These are phyloP conservation scores for Talaromyces thailandensis DNA, from an alignment of 495 filamentous ascomycete species.

Conservation along the genomic window DNA sequence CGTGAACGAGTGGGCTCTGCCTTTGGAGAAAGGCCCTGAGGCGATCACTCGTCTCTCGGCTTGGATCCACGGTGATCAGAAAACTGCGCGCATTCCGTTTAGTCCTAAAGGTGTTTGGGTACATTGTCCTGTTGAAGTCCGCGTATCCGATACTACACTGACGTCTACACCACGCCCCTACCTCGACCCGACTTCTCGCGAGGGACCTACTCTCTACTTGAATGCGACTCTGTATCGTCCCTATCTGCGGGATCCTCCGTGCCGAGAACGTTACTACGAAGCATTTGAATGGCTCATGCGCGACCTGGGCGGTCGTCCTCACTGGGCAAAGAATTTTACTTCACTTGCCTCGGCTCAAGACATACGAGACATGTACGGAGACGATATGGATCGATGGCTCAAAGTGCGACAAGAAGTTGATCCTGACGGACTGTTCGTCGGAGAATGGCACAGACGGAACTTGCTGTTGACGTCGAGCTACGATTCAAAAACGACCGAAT, in stretches of 20 bases:
- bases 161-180: slow-evolving; percentile 52
- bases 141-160: slow-evolving; percentile 67
- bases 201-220: slow-evolving; percentile 80
- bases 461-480: slow-evolving; percentile 38
- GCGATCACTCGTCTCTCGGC: slow-evolving; percentile 72
- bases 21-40: slow-evolving; percentile 80
- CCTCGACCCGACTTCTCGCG: slow-evolving; percentile 61
- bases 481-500: slow-evolving; percentile 7
- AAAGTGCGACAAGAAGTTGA: slow-evolving; percentile 66
- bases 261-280: slow-evolving; percentile 71
- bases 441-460: slow-evolving; percentile 74
- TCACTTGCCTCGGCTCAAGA: slow-evolving; percentile 36
- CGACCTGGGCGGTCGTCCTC: slow-evolving; percentile 78
- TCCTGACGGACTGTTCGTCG: slow-evolving; percentile 83
- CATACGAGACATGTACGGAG: slow-evolving; percentile 38
- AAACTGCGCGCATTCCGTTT: slow-evolving; percentile 63
- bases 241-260: slow-evolving; percentile 73
- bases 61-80: slow-evolving; percentile 66
- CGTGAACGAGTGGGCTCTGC: slow-evolving; percentile 96
- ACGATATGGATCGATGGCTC: slow-evolving; percentile 54
- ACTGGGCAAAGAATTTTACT: slow-evolving; percentile 96
- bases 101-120: slow-evolving; percentile 71
- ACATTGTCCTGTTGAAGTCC: slow-evolving; percentile 89
- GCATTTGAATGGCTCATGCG: slow-evolving; percentile 96
- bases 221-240: slow-evolving; percentile 95